Percentiles rank a stretch among this genome's conserved stretches.
These are phyloP conservation scores for Juncus effusus DNA, from an alignment of 176 grass and related monocot species.

Conservation along the genomic window DNA sequence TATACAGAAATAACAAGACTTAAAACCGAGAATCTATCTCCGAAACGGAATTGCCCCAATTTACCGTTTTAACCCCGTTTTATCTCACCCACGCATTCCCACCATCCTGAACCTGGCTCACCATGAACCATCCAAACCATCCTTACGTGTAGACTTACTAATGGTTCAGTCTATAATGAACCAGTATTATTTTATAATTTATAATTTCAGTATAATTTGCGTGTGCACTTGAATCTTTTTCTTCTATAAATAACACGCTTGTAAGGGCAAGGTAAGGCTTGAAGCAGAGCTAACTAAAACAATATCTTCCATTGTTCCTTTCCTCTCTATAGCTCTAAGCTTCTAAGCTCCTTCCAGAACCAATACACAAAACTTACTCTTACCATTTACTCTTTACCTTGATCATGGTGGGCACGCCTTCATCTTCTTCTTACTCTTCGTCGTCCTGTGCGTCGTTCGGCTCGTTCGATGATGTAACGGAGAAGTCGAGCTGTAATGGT, in stretches of 20 bases:
- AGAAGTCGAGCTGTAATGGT: not conserved
- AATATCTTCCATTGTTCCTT: conserved; percentile 2
- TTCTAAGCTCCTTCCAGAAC: conserved; percentile 17
- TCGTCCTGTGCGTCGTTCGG: conserved; percentile 20
- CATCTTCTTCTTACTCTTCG: conserved; percentile 10
- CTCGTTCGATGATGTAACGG: conserved; percentile 17
- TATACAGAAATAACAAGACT: too few species aligned
- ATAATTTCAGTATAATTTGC: too few species aligned
- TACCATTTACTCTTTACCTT: not conserved
- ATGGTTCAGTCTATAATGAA: not conserved
- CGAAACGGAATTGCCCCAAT: too few species aligned
- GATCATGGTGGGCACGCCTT: conserved; percentile 17
- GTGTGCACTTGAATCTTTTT: too few species aligned
- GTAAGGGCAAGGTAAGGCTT: conserved; percentile 22
- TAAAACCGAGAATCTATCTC: too few species aligned
- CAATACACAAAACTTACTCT: not conserved
- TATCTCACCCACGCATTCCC: too few species aligned
- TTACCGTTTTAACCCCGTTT: too few species aligned
- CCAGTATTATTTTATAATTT: not conserved
- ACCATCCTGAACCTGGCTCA: too few species aligned
- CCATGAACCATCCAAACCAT: too few species aligned
- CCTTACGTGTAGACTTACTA: too few species aligned
- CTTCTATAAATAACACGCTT: conserved; percentile 24
- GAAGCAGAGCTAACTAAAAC: conserved; percentile 20
- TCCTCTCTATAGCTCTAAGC: conserved; percentile 15